Percentiles rank a stretch among this genome's conserved stretches.
phyloP scores from a whole-genome alignment of 108 stramenopile genomes.

The Cylindrotheca closterium region DNA sequence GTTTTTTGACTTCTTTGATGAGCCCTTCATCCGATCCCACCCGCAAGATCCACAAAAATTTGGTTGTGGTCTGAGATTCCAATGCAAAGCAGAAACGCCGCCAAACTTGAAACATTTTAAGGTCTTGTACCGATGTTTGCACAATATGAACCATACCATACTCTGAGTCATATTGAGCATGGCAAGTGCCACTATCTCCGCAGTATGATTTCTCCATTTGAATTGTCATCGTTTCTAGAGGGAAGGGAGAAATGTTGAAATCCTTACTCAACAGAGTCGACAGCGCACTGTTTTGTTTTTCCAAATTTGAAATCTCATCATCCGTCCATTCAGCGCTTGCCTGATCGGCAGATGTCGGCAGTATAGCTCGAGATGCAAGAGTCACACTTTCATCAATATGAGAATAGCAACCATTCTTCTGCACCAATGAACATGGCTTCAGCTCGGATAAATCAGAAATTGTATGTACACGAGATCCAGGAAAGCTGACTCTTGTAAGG shows the following conservation, averaged over 20 bases:
- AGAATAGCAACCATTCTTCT: neutral
- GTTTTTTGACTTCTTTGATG: constrained; percentile 15
- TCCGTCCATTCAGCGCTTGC: neutral
- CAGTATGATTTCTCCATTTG: neutral
- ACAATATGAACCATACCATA: neutral
- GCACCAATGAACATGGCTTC: neutral
- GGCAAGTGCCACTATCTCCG: neutral
- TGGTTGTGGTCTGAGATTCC: constrained; percentile 32
- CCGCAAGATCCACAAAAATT: constrained; percentile 56
- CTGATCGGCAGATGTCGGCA: neutral
- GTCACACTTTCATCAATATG: neutral
- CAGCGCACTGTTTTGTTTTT: neutral
- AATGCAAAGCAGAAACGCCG: constrained; percentile 9
- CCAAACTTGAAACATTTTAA: neutral
- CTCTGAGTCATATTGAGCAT: neutral
- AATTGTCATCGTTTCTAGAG: neutral
- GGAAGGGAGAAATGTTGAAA: neutral
- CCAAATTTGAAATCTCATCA: neutral
- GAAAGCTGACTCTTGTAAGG: neutral
- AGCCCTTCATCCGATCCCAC: constrained; percentile 33
- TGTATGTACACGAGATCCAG: neutral
- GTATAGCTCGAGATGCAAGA: neutral
- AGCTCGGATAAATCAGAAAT: neutral
- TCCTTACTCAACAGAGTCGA: neutral
- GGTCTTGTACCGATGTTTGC: neutral